These are phyloP conservation scores for Phoenix dactylifera DNA, from an alignment of 176 grass and related monocot species.

Conservation along the genomic window DNA sequence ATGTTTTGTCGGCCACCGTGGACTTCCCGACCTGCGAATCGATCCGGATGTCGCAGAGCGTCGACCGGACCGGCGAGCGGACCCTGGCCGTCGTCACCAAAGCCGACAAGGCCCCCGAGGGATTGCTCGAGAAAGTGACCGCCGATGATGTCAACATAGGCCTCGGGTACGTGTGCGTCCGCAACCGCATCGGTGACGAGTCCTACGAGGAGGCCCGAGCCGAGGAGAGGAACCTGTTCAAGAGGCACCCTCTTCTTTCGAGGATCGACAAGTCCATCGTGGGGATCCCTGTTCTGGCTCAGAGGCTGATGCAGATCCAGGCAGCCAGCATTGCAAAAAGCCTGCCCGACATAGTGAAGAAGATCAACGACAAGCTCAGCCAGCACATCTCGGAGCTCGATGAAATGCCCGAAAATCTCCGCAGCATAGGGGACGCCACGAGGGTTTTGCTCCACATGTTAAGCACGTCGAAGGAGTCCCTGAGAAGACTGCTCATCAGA, in stretches of 20 bases:
- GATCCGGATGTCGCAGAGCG: conserved; percentile 60
- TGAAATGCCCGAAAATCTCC: conserved; percentile 27
- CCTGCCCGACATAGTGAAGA: conserved; percentile 29
- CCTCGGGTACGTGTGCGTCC: conserved; percentile 62
- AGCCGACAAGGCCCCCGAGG: conserved; percentile 29
- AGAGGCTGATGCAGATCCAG: conserved; percentile 27
- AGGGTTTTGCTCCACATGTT: background rate
- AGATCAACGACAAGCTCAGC: conserved; percentile 51
- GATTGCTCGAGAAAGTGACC: conserved; percentile 59
- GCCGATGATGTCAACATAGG: background rate
- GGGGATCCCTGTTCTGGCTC: conserved; percentile 36
- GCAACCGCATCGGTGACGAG: conserved; percentile 47
- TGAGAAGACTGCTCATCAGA: conserved; percentile 29
- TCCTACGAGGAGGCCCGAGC: conserved; percentile 29
- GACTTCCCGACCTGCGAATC: conserved; percentile 73
- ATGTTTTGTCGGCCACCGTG: conserved; percentile 49
- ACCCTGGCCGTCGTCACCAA: conserved; percentile 67
- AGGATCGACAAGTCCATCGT: conserved; percentile 40
- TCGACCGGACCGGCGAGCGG: conserved; percentile 45
- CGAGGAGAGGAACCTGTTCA: conserved; percentile 24
- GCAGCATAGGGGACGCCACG: conserved; percentile 4
- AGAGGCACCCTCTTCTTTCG: conserved; percentile 13
- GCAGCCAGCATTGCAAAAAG: conserved; percentile 27
- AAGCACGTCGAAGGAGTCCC: background rate
- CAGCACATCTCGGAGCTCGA: conserved; percentile 28